Percentiles rank a stretch among this genome's conserved stretches.
These are phyloP conservation scores for Stephanodiscus triporus DNA, from an alignment of 108 stramenopile species.

Conservation along the genomic window DNA sequence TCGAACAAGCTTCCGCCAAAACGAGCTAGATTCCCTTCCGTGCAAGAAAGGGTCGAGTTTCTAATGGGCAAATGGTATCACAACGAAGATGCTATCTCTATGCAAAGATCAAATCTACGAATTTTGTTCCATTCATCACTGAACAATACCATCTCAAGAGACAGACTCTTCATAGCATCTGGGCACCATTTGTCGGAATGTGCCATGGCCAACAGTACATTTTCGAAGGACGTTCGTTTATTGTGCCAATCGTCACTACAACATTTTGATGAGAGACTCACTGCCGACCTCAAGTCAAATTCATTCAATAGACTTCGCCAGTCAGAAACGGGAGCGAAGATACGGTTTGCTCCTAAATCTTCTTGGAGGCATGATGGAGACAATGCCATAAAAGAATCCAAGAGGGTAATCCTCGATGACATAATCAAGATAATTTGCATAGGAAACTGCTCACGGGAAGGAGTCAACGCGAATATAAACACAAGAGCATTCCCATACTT, in stretches of 20 bases:
- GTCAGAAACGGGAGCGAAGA: constrained; percentile 17
- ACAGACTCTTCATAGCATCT: constrained; percentile 35
- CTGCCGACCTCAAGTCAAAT: constrained; percentile 50
- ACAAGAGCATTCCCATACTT: constrained; percentile 46
- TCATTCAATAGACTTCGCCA: constrained; percentile 40
- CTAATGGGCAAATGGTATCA: constrained; percentile 79
- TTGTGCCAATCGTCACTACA: constrained; percentile 34
- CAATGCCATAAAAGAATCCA: constrained; percentile 27
- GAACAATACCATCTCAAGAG: constrained; percentile 13
- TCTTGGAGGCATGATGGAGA: constrained; percentile 24
- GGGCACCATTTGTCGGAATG: constrained; percentile 29
- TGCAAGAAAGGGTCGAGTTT: constrained; percentile 67
- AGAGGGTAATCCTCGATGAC: constrained; percentile 46
- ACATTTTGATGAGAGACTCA: constrained; percentile 39
- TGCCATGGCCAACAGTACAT: constrained; percentile 16
- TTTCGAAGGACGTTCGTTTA: constrained; percentile 20
- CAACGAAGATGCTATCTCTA: constrained; percentile 12
- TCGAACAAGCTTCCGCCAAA: constrained; percentile 3
- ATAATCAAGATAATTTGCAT: constrained; percentile 35
- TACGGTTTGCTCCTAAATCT: constrained; percentile 27
- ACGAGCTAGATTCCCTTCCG: constrained; percentile 65
- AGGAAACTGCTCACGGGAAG: constrained; percentile 11
- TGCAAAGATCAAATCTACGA: constrained; percentile 20
- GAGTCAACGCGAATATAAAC: too few species aligned
- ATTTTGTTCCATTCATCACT: neutral